Evolutionary conservation across 768 basidiomycete species (phyloP).

Genomic region (Kwoniella europaea): DNA sequence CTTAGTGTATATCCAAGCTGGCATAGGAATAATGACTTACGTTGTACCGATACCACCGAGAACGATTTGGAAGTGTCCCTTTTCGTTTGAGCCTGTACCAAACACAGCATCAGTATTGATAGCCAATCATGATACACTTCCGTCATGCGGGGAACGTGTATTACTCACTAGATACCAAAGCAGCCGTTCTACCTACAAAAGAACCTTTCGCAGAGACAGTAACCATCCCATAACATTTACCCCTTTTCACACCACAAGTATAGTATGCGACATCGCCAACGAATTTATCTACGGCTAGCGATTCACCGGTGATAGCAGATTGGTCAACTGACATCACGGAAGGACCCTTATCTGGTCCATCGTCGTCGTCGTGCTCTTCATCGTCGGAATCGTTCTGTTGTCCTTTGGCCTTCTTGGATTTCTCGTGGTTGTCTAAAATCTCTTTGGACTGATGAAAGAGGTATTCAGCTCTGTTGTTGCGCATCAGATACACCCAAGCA

Average conservation of each 20-base stretch:
- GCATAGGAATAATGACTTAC: slow-evolving; percentile 9
- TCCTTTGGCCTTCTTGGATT: slow-evolving; percentile 32
- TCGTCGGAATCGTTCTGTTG: slow-evolving; percentile 34
- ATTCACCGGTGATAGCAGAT: slow-evolving; percentile 63
- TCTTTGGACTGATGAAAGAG: slow-evolving; percentile 42
- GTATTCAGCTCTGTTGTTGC: not conserved
- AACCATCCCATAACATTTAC: slow-evolving; percentile 58
- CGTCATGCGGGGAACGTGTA: not conserved
- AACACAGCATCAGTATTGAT: not conserved
- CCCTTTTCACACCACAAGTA: slow-evolving; percentile 56
- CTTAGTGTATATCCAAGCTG: not conserved
- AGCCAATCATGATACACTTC: too few species aligned
- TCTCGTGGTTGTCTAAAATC: slow-evolving; percentile 51
- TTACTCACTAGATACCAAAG: slow-evolving; percentile 59
- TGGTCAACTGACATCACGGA: slow-evolving; percentile 62
- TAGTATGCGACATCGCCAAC: slow-evolving; percentile 62
- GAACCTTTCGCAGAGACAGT: slow-evolving; percentile 59
- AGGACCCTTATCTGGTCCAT: slow-evolving; percentile 60
- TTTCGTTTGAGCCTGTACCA: slow-evolving; percentile 53
- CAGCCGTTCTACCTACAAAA: slow-evolving; percentile 63
- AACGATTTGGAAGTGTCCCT: slow-evolving; percentile 63
- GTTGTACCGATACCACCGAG: slow-evolving; percentile 61
- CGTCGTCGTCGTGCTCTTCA: slow-evolving; percentile 52
- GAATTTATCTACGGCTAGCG: slow-evolving; percentile 63
- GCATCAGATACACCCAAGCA: not conserved